Evolutionary conservation across 306 rosid genomes (phyloP).

Genomic region (Astragalus membranaceus): DNA sequence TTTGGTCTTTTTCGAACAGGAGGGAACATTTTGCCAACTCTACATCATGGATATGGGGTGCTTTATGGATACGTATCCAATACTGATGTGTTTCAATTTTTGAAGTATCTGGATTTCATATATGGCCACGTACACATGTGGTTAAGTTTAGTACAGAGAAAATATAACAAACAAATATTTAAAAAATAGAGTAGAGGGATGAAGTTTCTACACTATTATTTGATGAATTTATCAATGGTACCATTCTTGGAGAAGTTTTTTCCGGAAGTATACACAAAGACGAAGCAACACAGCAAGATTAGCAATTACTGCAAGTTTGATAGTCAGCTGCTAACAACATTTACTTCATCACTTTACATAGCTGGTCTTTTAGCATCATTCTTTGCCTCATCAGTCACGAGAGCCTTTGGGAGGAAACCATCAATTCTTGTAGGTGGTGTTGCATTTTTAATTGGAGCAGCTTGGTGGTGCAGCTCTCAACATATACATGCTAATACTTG

Average conservation of each 20-base stretch:
- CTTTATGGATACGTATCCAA: too few species aligned
- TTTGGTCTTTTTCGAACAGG: too few species aligned
- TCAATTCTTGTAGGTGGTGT: conserved; percentile 44
- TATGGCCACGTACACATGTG: too few species aligned
- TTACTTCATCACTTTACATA: conserved; percentile 58
- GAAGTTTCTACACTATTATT: background rate
- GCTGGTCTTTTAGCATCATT: conserved; percentile 55
- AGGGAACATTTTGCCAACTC: too few species aligned
- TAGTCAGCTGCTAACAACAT: conserved; percentile 50
- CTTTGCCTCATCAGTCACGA: conserved; percentile 44
- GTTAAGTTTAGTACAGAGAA: too few species aligned
- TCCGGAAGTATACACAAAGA: conserved; percentile 31
- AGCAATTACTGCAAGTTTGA: conserved; percentile 59
- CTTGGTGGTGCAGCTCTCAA: conserved; percentile 41
- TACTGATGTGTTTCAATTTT: too few species aligned
- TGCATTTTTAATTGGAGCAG: conserved; percentile 42
- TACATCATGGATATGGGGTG: too few species aligned
- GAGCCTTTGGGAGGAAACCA: conserved; percentile 35
- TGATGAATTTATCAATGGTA: conserved; percentile 9
- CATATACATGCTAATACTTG: conserved; percentile 32
- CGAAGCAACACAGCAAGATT: conserved; percentile 25
- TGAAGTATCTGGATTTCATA: too few species aligned
- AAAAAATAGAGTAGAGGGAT: too few species aligned
- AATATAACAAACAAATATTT: too few species aligned
- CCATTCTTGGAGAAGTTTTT: conserved; percentile 28